phyloP scores from a whole-genome alignment of 2,329 filamentous ascomycete genomes.

The Curvularia hawaiiensis region DNA sequence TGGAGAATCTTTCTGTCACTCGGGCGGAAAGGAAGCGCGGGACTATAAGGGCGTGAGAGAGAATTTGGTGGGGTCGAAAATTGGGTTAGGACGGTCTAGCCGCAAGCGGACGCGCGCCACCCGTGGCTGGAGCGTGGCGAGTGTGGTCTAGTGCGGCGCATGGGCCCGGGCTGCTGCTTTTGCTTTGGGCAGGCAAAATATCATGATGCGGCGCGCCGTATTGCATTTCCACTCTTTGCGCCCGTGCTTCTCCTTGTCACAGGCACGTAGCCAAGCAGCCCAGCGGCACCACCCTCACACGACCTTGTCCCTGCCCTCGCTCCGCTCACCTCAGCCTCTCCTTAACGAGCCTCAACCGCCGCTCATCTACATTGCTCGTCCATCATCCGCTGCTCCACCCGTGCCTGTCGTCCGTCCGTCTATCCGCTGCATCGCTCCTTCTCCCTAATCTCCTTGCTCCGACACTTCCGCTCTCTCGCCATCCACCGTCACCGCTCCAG shows the following conservation, averaged over 20 bases:
- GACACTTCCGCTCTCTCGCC: conserved; percentile 32
- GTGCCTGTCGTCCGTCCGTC: not conserved
- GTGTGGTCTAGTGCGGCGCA: not conserved
- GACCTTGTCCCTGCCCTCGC: conserved; percentile 25
- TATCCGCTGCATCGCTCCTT: conserved; percentile 20
- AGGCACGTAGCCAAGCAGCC: conserved; percentile 3
- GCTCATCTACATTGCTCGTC: not conserved
- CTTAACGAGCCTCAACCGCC: conserved; percentile 30
- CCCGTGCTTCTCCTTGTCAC: conserved; percentile 20
- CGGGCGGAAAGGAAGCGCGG: conserved; percentile 22
- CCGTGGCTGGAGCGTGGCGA: conserved; percentile 2
- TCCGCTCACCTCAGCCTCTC: conserved; percentile 44
- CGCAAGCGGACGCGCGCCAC: conserved; percentile 5
- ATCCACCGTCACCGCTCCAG: conserved; percentile 9
- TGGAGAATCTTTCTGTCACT: conserved; percentile 22
- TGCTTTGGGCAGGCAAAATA: conserved; percentile 12
- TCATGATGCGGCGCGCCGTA: conserved; percentile 30
- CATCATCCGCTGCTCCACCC: not conserved
- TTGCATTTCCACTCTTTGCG: not conserved
- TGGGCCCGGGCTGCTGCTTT: not conserved
- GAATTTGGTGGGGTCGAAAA: conserved; percentile 38
- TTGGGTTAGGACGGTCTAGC: conserved; percentile 21
- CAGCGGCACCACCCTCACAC: conserved; percentile 40
- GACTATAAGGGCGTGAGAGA: conserved; percentile 23
- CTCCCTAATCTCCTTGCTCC: conserved; percentile 36